Evolutionary conservation across 2,329 filamentous ascomycete genomes (phyloP).

Genomic region (Calonectria pseudoturangicola): DNA sequence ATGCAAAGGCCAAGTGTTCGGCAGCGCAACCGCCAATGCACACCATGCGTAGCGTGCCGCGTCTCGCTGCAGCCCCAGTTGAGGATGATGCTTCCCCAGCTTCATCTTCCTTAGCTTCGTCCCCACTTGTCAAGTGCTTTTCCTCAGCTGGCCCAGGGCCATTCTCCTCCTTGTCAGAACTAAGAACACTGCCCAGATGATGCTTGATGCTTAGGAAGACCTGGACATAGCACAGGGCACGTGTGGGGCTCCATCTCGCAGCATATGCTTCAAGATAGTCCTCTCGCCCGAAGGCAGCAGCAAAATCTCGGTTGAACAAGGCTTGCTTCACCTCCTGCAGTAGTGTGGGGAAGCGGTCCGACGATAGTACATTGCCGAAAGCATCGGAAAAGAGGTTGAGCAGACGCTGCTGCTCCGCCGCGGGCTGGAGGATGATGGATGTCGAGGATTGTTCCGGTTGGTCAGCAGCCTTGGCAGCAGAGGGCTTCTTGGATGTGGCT

Average conservation of each 20-base stretch:
- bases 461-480: conserved; percentile 20
- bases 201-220: conserved; percentile 66
- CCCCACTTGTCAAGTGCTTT: conserved; percentile 11
- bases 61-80: conserved; percentile 16
- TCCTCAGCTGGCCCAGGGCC: not conserved
- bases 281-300: conserved; percentile 82
- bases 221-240: conserved; percentile 86
- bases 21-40: conserved; percentile 76
- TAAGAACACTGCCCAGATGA: conserved; percentile 57
- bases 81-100: conserved; percentile 6
- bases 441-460: conserved; percentile 24
- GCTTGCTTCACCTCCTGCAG: conserved; percentile 91
- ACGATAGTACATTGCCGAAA: conserved; percentile 72
- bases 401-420: conserved; percentile 76
- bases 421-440: conserved; percentile 44
- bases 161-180: conserved; percentile 20
- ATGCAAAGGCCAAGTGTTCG: conserved; percentile 75
- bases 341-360: conserved; percentile 68
- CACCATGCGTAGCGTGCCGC: conserved; percentile 62
- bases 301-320: conserved; percentile 90
- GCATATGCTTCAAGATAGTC: conserved; percentile 89
- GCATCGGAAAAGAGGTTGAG: conserved; percentile 83
- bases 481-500: conserved; percentile 44
- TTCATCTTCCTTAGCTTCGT: conserved; percentile 2
- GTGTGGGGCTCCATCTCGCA: conserved; percentile 90